A percentile compares a stretch with the other conserved stretches of the same genome.
phyloP scores from a whole-genome alignment of 176 grass and related monocot genomes.

The Zea luxurians region DNA sequence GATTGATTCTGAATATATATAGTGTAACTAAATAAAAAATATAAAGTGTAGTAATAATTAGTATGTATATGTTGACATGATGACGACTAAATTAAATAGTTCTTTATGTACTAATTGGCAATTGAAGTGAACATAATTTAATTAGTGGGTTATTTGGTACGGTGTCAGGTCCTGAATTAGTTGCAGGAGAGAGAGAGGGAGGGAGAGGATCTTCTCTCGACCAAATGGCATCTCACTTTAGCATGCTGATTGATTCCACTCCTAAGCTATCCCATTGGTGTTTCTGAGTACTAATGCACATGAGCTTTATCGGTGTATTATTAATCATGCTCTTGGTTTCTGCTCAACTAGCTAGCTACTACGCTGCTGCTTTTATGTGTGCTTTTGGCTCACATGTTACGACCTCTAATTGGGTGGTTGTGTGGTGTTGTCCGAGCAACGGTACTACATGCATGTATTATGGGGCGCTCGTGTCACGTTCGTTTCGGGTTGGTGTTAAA shows the following conservation, averaged over 20 bases:
- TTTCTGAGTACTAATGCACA: slow-evolving; percentile 10
- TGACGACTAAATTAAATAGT: not conserved
- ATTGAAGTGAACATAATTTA: no score
- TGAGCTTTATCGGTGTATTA: not conserved
- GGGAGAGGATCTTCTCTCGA: not conserved
- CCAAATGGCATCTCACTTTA: slow-evolving; percentile 27
- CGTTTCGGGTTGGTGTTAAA: slow-evolving; percentile 43
- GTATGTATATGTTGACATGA: not conserved
- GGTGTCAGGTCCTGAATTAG: no score
- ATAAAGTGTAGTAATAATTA: no score
- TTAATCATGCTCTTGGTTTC: not conserved
- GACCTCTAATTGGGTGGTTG: slow-evolving; percentile 40
- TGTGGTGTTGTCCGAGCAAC: slow-evolving; percentile 33
- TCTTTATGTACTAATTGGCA: no score
- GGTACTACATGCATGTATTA: not conserved
- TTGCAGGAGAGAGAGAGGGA: no score
- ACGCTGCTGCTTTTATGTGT: slow-evolving; percentile 36
- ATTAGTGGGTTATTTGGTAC: no score
- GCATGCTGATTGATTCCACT: slow-evolving; percentile 31
- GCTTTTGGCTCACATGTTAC: slow-evolving; percentile 4
- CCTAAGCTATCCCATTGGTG: slow-evolving; percentile 15
- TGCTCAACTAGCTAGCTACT: not conserved
- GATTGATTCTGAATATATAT: no score
- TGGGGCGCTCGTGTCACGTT: slow-evolving; percentile 37
- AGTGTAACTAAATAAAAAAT: no score